Base-by-base conservation (phyloP, 352 stramenopile genomes). In the Pythium volutum region DNA sequence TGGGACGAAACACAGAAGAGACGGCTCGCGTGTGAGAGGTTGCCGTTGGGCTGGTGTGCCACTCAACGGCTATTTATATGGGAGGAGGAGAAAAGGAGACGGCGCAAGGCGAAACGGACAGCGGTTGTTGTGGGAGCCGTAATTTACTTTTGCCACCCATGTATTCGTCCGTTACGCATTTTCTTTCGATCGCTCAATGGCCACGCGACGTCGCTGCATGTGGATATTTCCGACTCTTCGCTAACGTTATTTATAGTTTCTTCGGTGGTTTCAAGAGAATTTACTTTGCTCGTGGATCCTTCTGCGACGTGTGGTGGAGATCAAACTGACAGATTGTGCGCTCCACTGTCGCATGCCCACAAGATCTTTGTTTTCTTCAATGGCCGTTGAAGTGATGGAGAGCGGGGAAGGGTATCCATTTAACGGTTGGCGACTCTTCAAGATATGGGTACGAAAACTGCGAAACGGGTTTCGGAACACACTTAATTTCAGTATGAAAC, bases 371-470 rank as follows among this genome's bases (percentile, higher is more conserved):
- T 34, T 42, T 38, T 20, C 29, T 5, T 18, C 34, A 27, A 22
- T 18, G 20, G 51, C 22, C 51, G 20, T 49, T 36, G 38, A 29
- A 34, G 18, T 58, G 34, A 31, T 8, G 31, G 9, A 33, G 2
- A 22, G 4, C 8, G 22, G 12, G 26, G 5, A 51, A 51, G 45
- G 23, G 45, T 31, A 51, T 51, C 45, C 22, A 51, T 51, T 25
- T 27, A 6, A n/a, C 10, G 38, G 18, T 33, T 33, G 22, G 51
- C 36, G 51, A 27, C 51, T 46, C 36, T 58, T 58, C 38, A 58
- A 58, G 51, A 58, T 58, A 48, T 58, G 51, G 51, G 36, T 58
- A n/a, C 10, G 7, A 39, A 23, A 53, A 26, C 15, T 31, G 46
- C 14, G 14, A 43, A 27, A 48, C 22, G 42, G 42, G 42, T 48